These are phyloP conservation scores for Pistacia vera DNA, from an alignment of 345 rosid genomes.

Conservation along the genomic window DNA sequence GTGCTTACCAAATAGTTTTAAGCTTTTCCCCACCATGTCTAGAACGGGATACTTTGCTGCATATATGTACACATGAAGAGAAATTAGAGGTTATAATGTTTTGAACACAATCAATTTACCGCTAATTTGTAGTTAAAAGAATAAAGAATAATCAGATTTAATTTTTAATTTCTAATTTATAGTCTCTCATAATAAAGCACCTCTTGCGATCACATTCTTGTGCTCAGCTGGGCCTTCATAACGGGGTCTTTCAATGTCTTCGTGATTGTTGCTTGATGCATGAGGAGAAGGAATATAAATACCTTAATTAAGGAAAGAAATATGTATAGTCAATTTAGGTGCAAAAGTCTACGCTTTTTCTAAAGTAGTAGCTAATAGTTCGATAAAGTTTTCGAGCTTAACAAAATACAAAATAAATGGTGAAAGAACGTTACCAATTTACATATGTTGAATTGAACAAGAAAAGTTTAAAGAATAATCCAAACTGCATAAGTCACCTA, in stretches of 20 bases:
- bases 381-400: too few relatives aligned
- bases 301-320: background rate
- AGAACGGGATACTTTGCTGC: background rate
- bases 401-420: too few relatives aligned
- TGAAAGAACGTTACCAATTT: too few relatives aligned
- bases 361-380: too few relatives aligned
- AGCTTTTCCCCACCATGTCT: background rate
- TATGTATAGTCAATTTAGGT: background rate
- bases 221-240: background rate
- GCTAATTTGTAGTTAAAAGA: background rate
- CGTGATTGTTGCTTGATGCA: background rate
- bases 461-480: too few relatives aligned
- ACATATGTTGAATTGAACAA: too few relatives aligned
- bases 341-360: too few relatives aligned
- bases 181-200: background rate
- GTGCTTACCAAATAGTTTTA: constrained; percentile 18
- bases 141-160: background rate
- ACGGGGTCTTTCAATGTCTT: constrained; percentile 11
- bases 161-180: background rate
- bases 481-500: constrained; percentile 18
- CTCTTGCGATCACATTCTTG: background rate
- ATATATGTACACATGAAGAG: background rate
- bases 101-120: background rate
- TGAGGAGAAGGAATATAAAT: background rate
- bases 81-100: background rate